Base-by-base conservation (phyloP, 805 yeast species). In the Lipomyces japonicus region DNA sequence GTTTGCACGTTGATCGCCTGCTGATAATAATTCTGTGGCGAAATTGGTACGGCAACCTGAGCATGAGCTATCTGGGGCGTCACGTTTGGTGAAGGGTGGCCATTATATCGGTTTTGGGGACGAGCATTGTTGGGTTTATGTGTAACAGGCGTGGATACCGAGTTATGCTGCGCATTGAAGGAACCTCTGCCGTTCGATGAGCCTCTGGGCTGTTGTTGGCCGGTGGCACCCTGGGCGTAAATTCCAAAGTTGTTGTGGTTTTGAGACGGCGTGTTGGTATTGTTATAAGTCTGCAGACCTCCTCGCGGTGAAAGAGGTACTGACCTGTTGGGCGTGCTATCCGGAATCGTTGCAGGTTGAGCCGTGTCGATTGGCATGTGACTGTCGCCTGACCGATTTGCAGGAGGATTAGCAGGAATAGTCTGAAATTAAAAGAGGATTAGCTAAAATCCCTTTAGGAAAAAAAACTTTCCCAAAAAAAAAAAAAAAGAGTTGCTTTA, bases 331-430 rank as follows among this genome's bases (percentile, higher is more conserved):
- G 46, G 16, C 18, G 9, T 14, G 55, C 45, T 41, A 51, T 42
- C 42, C 42, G 55, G 26, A 18, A 22, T 39, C 30, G 47, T 4
- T 10, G 39, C 48, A 43, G 12, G 22, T 24, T 5, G 21, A 34
- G 47, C 18, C 34, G 57, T 46, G 36, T 43, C 57, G 42, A 46
- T 37, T 49, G 57, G 47, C 58, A 53, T 53, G 58, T 53, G 58
- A 49, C 40, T 45, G 51, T 45, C 44, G 45, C 57, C 51, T 38
- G 43, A 42, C 40, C 30, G 50, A 25, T 25, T 41, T 39, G 45
- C 23, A 22, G 42, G 44, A 43, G 56, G 41, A 47, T 23, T n/a
- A n/a, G n/a, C n/a, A n/a, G n/a, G n/a, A n/a, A n/a, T n/a, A n/a
- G n/a, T n/a, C n/a, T n/a, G n/a, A n/a, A n/a, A n/a, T n/a, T n/a